Base-by-base conservation (phyloP, 371 early-diverging fungal species). In the Saksenaea vasiformis region DNA sequence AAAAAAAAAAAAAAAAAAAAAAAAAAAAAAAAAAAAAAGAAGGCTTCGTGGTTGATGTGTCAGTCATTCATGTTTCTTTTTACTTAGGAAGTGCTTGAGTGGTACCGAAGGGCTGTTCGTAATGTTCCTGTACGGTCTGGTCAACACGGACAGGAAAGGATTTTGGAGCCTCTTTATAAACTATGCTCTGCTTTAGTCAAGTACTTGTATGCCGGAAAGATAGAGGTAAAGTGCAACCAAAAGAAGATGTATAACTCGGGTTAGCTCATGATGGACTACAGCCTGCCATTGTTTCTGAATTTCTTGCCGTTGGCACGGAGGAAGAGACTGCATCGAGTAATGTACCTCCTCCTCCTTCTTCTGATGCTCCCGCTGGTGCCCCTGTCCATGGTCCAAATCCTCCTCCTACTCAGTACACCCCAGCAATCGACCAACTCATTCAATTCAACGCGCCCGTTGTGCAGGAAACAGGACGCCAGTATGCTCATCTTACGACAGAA, bases 151-250 rank as follows among this genome's bases (percentile, higher is more conserved):
- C 78, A 84, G 54, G 90, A 88, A 43, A 76, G 64, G 41, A 79
- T 86, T 19, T 67, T 87, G 31, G 89, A 90, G 55, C 85, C 89
- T 9, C 66, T 76, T 0, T 85, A 86, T 67, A 78, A 82, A 36
- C 68, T 90, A 11, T 77, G 81, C 28, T 85, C 89, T 14, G 73
- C 78, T 1, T 58, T 90, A 24, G 72, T 74, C 14, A 91, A 91
- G 64, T 76, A 78, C 41, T 63, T 89, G 3, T 71, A 68, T 8
- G 22, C 61, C 19, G 71, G 73, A 14, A 73, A 76, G 39, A 78
- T 89, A 4, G 63, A 77, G 56, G 81, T 87, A 69, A 51, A 60
- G 13, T 19, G 22, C n/a, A 47, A 47, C 10, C 4, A 22, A 47
- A n/a, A n/a, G n/a, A n/a, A n/a, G n/a, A n/a, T n/a, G n/a, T n/a